Conservation (phyloP, 202 grass and related monocot genomes). For the Zizania palustris region DNA sequence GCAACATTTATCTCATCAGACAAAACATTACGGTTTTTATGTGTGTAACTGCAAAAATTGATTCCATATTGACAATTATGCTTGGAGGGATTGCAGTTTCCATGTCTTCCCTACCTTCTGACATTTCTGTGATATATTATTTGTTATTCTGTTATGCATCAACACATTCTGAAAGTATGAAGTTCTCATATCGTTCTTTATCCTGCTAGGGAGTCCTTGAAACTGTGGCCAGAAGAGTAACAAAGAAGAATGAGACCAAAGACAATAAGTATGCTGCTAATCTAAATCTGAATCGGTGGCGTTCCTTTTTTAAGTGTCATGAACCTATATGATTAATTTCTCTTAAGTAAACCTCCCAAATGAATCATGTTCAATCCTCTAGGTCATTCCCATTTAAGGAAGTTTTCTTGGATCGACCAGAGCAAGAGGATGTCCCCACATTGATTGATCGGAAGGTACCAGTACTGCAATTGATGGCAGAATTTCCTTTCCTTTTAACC, state of each 20-base stretch:
- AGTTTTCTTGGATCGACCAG: slow-evolving; percentile 90
- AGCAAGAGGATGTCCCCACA: slow-evolving; percentile 96
- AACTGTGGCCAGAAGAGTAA: slow-evolving; percentile 96
- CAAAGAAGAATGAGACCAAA: slow-evolving; percentile 99
- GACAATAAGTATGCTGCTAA: slow-evolving; percentile 80
- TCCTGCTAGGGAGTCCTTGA: slow-evolving; percentile 78
- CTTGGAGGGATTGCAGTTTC: background rate
- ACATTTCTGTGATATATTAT: slow-evolving; percentile 10
- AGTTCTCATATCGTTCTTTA: slow-evolving; percentile 44
- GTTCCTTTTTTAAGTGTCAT: slow-evolving; percentile 1
- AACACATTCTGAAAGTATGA: background rate
- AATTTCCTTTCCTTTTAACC: slow-evolving; percentile 28
- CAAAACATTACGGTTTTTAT: background rate
- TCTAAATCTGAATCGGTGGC: slow-evolving; percentile 1
- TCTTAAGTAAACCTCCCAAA: slow-evolving; percentile 28
- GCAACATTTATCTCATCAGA: slow-evolving; percentile 6
- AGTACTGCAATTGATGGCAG: background rate
- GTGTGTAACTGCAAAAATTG: slow-evolving; percentile 20
- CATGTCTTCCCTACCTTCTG: background rate
- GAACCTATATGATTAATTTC: slow-evolving; percentile 32
- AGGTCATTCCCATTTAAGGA: slow-evolving; percentile 96
- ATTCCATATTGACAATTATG: background rate
- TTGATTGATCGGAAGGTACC: slow-evolving; percentile 94
- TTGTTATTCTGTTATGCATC: background rate
- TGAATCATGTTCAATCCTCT: slow-evolving; percentile 25